Base-by-base conservation (phyloP, 2,329 filamentous ascomycete genomes). In the Fusarium succisae region DNA sequence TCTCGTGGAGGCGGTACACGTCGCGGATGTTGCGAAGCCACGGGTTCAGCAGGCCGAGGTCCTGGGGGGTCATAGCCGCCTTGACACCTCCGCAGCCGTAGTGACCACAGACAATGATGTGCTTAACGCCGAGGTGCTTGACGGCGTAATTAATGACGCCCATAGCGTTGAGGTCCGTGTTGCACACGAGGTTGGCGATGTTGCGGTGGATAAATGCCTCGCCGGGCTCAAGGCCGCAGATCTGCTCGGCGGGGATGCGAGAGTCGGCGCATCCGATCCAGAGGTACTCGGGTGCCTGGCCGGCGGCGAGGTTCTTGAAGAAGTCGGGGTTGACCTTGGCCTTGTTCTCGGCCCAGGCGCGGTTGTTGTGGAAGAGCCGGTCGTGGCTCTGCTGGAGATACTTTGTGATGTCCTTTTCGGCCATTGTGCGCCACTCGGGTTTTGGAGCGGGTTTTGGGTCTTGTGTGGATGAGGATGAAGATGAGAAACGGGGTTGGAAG, bases 141-240 rank as follows among this genome's bases (percentile, higher is more conserved):
- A 98, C 94, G 73, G 94, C 93, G 81, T 95, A 98, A 81, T 96
- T 91, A 83, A 98, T 94, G 78, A 97, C 94, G 81, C 90, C 90
- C 81, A 94, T 91, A 56, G 91, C 91, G 82, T 91, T 95, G 79
- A 97, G 88, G 81, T 98, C 95, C 73, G 91, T 92, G 80, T 91
- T 90, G 84, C 91, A 91, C 65, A 97, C 88, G 74, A 97, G 88
- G 86, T 98, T 98, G 84, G 94, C 95, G 82, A 98, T 97, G 81
- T 98, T 98, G 83, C 95, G 93, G 87, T 97, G 94, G 76, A 97
- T 92, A 83, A 98, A 98, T 78, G 96, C 92, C 83, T 98, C 94
- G 76, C 95, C 95, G n/a, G 95, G 94, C 80, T 93, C 87, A 64
- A 96, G 89, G 75, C 93, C 92, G 53, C 94, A 91, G 81, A 98